Evolutionary conservation across 2,329 filamentous ascomycete genomes (phyloP).

Genomic region (Sphaerulina musiva): DNA sequence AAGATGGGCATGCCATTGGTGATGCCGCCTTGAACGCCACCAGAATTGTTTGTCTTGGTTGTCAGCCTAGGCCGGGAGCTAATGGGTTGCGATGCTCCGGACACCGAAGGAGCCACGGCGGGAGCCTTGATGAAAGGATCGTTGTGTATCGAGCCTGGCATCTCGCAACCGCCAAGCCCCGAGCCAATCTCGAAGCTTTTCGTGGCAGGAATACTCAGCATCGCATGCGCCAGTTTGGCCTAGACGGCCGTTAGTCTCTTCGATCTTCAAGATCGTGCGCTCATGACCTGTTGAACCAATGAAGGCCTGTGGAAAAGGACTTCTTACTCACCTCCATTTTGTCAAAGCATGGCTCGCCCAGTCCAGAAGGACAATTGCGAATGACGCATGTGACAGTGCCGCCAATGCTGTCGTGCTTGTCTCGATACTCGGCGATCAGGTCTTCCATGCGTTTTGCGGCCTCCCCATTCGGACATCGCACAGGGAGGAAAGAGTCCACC

Average conservation of each 20-base stretch:
- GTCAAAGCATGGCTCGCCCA: conserved; percentile 92
- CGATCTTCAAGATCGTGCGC: not conserved
- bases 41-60: conserved; percentile 90
- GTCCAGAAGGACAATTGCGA: conserved; percentile 71
- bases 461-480: conserved; percentile 71
- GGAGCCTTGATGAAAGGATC: conserved; percentile 68
- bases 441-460: conserved; percentile 67
- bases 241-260: not conserved
- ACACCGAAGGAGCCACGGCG: conserved; percentile 42
- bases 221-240: conserved; percentile 81
- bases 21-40: conserved; percentile 92
- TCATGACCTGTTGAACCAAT: not conserved
- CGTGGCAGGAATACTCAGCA: conserved; percentile 89
- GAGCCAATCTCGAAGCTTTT: conserved; percentile 96
- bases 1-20: conserved; percentile 89
- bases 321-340: conserved; percentile 61
- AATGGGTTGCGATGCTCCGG: conserved; percentile 22
- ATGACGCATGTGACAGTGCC: conserved; percentile 94
- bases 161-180: conserved; percentile 78
- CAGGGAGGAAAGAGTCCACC: conserved; percentile 78
- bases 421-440: conserved; percentile 68
- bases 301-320: not conserved
- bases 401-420: conserved; percentile 80
- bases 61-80: conserved; percentile 56
- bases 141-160: conserved; percentile 86